Evolutionary conservation across 2,329 filamentous ascomycete species (phyloP).

Genomic region (Verticillium dahliae): DNA sequence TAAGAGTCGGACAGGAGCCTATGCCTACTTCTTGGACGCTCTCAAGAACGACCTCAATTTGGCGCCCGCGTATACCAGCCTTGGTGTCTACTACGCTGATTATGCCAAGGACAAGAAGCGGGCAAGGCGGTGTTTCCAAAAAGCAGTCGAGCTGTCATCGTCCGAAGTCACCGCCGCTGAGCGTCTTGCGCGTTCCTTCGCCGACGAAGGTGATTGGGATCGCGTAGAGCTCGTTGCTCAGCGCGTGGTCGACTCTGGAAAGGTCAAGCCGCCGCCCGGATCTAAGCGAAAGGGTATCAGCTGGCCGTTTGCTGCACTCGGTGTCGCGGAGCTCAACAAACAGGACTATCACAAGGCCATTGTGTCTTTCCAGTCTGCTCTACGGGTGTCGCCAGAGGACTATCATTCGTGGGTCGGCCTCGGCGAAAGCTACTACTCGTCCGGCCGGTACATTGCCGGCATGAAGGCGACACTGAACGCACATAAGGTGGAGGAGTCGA

Average conservation of each 20-base stretch:
- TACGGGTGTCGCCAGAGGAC: conserved; percentile 76
- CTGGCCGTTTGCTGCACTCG: conserved; percentile 92
- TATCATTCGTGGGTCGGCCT: conserved; percentile 96
- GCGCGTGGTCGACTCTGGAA: conserved; percentile 89
- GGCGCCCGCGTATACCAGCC: conserved; percentile 83
- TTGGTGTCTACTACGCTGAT: conserved; percentile 87
- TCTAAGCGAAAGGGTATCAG: conserved; percentile 90
- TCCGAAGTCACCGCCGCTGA: conserved; percentile 84
- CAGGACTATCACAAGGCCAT: conserved; percentile 86
- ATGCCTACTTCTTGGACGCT: conserved; percentile 74
- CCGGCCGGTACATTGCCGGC: conserved; percentile 88
- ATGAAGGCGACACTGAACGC: conserved; percentile 86
- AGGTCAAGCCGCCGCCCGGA: conserved; percentile 80
- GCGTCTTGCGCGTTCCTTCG: conserved; percentile 77
- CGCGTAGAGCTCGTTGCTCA: conserved; percentile 89
- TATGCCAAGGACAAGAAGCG: conserved; percentile 83
- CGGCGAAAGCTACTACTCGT: conserved; percentile 95
- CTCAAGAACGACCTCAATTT: conserved; percentile 83
- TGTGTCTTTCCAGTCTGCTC: conserved; percentile 82
- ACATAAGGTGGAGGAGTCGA: conserved; percentile 62
- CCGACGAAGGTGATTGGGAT: conserved; percentile 90
- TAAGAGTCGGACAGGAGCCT: conserved; percentile 75
- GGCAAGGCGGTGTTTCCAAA: conserved; percentile 89
- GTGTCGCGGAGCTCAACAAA: conserved; percentile 90
- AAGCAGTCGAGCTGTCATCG: conserved; percentile 86